Conservation (phyloP, 202 grass and related monocot genomes). For the Musa balbisiana region DNA sequence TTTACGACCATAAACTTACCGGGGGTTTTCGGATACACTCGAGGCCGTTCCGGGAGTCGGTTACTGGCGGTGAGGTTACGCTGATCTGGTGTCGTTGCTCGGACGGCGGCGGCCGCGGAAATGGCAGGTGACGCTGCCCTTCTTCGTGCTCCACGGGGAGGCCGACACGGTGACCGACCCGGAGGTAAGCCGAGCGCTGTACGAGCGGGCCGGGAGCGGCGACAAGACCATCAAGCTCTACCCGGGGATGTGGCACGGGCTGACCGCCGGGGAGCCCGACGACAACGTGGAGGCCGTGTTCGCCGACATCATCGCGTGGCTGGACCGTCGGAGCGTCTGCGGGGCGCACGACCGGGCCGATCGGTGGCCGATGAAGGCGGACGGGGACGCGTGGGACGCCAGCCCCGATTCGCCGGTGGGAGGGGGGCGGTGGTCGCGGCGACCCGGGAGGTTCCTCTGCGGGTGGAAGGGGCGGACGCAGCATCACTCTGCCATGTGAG, state of each 20-base stretch:
- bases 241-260: conserved; percentile 79
- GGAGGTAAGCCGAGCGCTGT: conserved; percentile 68
- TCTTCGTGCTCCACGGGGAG: conserved; percentile 83
- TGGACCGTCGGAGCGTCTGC: conserved; percentile 30
- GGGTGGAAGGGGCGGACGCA: conserved; percentile 34
- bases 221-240: conserved; percentile 93
- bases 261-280: conserved; percentile 70
- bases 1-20: not conserved
- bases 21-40: not conserved
- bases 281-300: conserved; percentile 68
- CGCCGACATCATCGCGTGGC: conserved; percentile 60
- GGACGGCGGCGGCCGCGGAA: not conserved
- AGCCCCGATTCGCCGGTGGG: not conserved
- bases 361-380: not conserved
- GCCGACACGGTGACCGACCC: conserved; percentile 77
- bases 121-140: conserved; percentile 62
- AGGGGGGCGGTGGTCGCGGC: not conserved
- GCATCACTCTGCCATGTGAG: conserved; percentile 55
- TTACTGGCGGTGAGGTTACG: not conserved
- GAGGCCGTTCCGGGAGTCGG: not conserved
- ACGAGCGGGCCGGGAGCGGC: conserved; percentile 40
- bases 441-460: conserved; percentile 30
- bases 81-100: too few species aligned
- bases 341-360: conserved; percentile 1
- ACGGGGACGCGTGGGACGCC: not conserved